A percentile compares a stretch with the other conserved stretches of the same genome.
phyloP scores from a whole-genome alignment of 306 rosid genomes.

The Cercis canadensis region DNA sequence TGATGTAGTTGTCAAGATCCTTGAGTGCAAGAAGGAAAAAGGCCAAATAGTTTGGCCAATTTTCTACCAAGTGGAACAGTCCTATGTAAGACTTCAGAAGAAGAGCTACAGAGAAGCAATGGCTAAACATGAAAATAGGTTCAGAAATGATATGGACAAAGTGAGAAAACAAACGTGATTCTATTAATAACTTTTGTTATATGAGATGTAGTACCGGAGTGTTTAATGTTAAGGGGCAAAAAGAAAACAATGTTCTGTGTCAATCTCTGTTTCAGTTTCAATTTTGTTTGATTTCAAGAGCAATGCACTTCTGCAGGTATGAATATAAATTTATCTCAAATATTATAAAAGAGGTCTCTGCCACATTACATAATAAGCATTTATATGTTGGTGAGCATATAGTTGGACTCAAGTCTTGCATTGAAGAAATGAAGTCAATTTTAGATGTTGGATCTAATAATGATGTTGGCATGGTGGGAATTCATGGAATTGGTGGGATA shows the following conservation, averaged over 20 bases:
- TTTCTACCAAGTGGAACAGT: conserved; percentile 27
- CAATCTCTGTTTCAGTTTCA: too few relatives aligned
- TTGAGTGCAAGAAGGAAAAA: background rate
- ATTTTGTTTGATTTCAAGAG: background rate
- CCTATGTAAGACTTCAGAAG: background rate
- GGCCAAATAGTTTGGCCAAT: conserved; percentile 3
- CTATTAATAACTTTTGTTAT: too few relatives aligned
- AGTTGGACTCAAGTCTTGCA: too few relatives aligned
- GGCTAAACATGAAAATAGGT: background rate
- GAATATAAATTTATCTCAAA: background rate
- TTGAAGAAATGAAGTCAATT: too few relatives aligned
- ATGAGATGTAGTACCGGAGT: too few relatives aligned
- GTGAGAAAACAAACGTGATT: too few relatives aligned
- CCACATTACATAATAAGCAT: background rate
- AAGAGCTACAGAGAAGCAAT: background rate
- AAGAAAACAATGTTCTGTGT: too few relatives aligned
- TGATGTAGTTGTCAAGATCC: conserved; percentile 15
- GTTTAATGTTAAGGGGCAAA: too few relatives aligned
- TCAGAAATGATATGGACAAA: background rate
- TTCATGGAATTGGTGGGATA: too few relatives aligned
- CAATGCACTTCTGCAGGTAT: background rate
- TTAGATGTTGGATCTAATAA: too few relatives aligned
- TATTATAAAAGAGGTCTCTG: background rate
- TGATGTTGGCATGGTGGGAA: too few relatives aligned
- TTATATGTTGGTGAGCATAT: too few relatives aligned